These are phyloP conservation scores for Immersiella caudata DNA, from an alignment of 495 filamentous ascomycete species.

Conservation along the genomic window DNA sequence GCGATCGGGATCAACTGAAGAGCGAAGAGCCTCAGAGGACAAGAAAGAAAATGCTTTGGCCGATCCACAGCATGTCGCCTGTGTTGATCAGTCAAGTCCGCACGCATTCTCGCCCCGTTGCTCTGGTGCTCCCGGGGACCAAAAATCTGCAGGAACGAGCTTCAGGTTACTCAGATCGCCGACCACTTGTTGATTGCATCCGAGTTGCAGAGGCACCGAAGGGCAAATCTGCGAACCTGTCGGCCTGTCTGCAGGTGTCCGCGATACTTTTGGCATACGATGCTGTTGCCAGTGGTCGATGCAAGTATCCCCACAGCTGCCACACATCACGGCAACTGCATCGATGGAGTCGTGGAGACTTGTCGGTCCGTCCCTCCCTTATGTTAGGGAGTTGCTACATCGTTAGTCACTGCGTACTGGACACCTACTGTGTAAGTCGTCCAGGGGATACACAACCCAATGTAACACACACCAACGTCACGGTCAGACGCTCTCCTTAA, in stretches of 20 bases:
- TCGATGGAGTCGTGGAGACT: neutral
- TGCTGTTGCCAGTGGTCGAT: neutral
- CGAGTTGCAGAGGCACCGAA: neutral
- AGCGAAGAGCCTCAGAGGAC: neutral
- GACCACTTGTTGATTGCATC: constrained; percentile 28
- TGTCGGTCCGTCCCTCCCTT: neutral
- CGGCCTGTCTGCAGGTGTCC: neutral
- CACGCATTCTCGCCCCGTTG: neutral
- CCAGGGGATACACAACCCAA: neutral
- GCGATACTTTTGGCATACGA: neutral
- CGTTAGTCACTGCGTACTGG: neutral
- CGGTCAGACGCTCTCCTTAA: neutral
- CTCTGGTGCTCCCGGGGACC: constrained; percentile 2
- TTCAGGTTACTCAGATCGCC: constrained; percentile 40
- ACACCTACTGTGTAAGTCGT: neutral
- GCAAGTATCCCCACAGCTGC: neutral
- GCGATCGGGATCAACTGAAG: constrained; percentile 5
- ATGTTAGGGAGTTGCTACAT: neutral
- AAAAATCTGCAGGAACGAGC: constrained; percentile 33
- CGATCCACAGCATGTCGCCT: neutral
- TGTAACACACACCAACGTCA: neutral
- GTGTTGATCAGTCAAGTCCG: neutral
- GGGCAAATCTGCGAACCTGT: neutral
- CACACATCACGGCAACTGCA: neutral
- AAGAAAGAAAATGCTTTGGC: neutral